A percentile compares a stretch with the other conserved stretches of the same genome.
Conservation (phyloP, 306 rosid genomes). For the Alnus rubra region DNA sequence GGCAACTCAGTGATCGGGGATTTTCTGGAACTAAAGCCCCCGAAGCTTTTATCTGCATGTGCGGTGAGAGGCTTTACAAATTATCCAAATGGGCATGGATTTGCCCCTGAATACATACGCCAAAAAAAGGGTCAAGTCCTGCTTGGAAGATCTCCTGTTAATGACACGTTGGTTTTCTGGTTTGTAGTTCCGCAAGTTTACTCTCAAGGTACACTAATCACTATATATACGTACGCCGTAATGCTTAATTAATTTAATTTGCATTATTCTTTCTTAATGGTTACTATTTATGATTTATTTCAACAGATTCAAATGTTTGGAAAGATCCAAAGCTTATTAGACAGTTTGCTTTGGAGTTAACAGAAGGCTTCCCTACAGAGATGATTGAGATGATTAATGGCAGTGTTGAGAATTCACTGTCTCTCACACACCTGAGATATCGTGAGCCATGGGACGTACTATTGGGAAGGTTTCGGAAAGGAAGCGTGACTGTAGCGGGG, state of each 20-base stretch:
- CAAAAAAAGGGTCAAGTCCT: constrained; percentile 23
- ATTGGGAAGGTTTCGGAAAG: constrained; percentile 31
- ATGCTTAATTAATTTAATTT: no score
- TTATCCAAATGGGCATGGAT: constrained; percentile 46
- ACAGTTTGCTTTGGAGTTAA: constrained; percentile 32
- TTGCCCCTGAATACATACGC: constrained; percentile 35
- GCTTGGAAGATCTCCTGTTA: constrained; percentile 44
- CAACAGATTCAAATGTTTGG: constrained; percentile 36
- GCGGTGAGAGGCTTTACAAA: constrained; percentile 55
- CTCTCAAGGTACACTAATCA: constrained; percentile 1
- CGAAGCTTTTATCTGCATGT: constrained; percentile 18
- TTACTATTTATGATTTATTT: background rate
- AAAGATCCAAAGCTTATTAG: constrained; percentile 36
- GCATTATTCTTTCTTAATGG: no score
- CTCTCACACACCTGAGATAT: constrained; percentile 42
- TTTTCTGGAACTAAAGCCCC: constrained; percentile 32
- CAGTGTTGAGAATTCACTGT: constrained; percentile 32
- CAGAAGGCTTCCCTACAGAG: constrained; percentile 35
- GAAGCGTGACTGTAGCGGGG: constrained; percentile 48
- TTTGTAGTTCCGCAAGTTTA: constrained; percentile 26
- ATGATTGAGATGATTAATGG: constrained; percentile 36
- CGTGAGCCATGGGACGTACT: constrained; percentile 48
- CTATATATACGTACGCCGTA: no score
- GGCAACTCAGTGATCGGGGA: constrained; percentile 43
- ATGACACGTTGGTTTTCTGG: constrained; percentile 49